Evolutionary conservation across 177 flowering plant species (phyloP), one percentile per base, ranked within the genome.

Genomic region (Vitis hybrid): DNA sequence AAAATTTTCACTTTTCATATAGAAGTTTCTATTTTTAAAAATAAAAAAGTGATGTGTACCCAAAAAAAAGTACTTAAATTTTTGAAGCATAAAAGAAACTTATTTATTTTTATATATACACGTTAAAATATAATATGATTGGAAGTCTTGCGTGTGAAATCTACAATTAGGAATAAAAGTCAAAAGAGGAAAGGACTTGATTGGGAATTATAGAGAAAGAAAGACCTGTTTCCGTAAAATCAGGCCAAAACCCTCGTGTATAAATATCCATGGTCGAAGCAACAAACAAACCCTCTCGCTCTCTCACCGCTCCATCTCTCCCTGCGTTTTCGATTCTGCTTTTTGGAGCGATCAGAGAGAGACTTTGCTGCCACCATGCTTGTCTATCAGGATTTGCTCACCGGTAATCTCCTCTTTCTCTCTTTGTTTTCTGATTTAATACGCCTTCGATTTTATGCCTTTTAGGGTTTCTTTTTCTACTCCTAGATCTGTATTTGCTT

Each of bases 301-400:
- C 74, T 66, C 74, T 52, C 74, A 18, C 17, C 35, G 60, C 78
- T 60, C 55, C 69, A 54, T 70, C 72, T 14, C 62, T 56, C 68
- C 40, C 70, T 19, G 18, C 64, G 12, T 40, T 60, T 12, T 40
- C 52, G 74, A 67, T 6, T 40, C 46, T 32, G 14, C 64, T n/a
- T 40, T 60, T 48, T 40, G 59, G 74, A 67, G 63, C 72, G 55
- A 68, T 62, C 70, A 63, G 67, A 65, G 74, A 71, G 78, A 61
- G 50, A 66, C 9, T 40, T 17, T 32, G 61, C 52, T 27, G 69
- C 82, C 78, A 79, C 13, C 82, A 86, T 86, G 90, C 76, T 84
- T 74, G 86, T 84, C 48, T 86, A 84, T 55, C 87, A 84, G 72
- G 90, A 86, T 71, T 72, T 79, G 7, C 74, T 82, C 54, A 59